These are phyloP conservation scores for Halophytophthora polymorphica DNA, from an alignment of 352 stramenopile species.

Conservation along the genomic window DNA sequence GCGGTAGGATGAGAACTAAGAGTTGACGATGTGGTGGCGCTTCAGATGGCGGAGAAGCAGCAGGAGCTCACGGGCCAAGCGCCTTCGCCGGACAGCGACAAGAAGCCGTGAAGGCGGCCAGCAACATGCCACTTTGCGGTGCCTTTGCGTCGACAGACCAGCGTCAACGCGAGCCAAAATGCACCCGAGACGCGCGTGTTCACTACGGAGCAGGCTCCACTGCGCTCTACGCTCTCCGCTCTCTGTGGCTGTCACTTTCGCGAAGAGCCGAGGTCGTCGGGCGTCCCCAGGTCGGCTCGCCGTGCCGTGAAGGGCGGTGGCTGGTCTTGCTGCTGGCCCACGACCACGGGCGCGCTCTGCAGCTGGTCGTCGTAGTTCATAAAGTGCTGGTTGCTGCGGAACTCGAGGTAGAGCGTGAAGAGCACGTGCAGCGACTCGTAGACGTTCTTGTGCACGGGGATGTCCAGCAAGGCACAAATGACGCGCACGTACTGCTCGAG, in stretches of 20 bases:
- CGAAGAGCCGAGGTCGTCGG: constrained; percentile 31
- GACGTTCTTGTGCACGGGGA: constrained; percentile 94
- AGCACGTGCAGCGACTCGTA: constrained; percentile 94
- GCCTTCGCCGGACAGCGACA: constrained; percentile 11
- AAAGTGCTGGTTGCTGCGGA: constrained; percentile 92
- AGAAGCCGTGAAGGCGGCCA: constrained; percentile 12
- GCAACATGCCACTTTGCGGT: too few relatives aligned
- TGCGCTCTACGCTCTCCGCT: background rate
- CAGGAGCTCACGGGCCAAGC: constrained; percentile 24
- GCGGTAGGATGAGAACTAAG: too few relatives aligned
- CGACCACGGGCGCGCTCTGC: constrained; percentile 11
- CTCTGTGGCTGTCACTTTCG: constrained; percentile 43
- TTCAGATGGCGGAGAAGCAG: constrained; percentile 52
- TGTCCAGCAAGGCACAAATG: constrained; percentile 92
- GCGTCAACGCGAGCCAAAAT: too few relatives aligned
- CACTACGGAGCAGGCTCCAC: too few relatives aligned
- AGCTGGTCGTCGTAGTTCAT: constrained; percentile 79
- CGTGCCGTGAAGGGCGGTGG: constrained; percentile 37
- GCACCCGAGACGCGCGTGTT: too few relatives aligned
- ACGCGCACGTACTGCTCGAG: constrained; percentile 93
- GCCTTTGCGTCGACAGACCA: too few relatives aligned
- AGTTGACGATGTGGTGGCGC: too few relatives aligned
- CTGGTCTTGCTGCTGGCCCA: constrained; percentile 3
- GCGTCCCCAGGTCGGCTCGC: constrained; percentile 25
- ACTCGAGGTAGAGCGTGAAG: constrained; percentile 93